phyloP scores from a whole-genome alignment of 1,139 yeast genomes.

The Pichia sp. region DNA sequence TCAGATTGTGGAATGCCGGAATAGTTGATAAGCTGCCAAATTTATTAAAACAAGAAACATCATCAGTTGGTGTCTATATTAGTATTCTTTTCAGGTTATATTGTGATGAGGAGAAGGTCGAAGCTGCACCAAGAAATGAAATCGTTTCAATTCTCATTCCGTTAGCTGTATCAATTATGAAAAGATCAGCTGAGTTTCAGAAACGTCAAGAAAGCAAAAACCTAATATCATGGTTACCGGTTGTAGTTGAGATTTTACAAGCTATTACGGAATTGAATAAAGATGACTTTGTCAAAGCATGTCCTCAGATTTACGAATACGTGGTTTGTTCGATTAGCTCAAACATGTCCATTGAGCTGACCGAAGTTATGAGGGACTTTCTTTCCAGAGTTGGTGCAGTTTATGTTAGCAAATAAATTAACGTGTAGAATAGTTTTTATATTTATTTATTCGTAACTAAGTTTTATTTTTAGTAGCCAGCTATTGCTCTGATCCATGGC shows the following conservation, averaged over 20 bases:
- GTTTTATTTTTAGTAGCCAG: too few relatives aligned
- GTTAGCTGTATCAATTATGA: constrained; percentile 61
- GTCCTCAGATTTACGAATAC: constrained; percentile 60
- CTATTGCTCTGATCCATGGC: too few relatives aligned
- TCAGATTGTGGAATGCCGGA: constrained; percentile 84
- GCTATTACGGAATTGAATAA: constrained; percentile 75
- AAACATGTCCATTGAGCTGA: constrained; percentile 60
- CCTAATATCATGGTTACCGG: constrained; percentile 84
- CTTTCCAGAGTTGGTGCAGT: constrained; percentile 65
- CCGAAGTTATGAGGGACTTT: constrained; percentile 58
- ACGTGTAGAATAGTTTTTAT: constrained; percentile 13
- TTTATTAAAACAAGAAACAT: constrained; percentile 82
- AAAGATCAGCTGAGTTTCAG: constrained; percentile 64
- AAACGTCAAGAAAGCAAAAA: constrained; percentile 73
- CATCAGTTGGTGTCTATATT: constrained; percentile 81
- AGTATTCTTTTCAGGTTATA: constrained; percentile 75
- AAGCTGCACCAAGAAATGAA: constrained; percentile 27
- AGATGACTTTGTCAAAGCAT: constrained; percentile 56
- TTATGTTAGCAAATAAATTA: constrained; percentile 35
- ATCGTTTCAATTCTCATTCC: constrained; percentile 56
- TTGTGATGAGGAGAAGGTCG: constrained; percentile 46
- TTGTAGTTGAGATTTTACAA: constrained; percentile 75
- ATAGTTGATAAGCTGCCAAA: constrained; percentile 91
- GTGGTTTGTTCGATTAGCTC: constrained; percentile 61
- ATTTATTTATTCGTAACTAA: too few relatives aligned